Percentiles rank a stretch among this genome's conserved stretches.
Evolutionary conservation across 2,329 filamentous ascomycete species (phyloP).

Genomic region (Diaporthe amygdali): DNA sequence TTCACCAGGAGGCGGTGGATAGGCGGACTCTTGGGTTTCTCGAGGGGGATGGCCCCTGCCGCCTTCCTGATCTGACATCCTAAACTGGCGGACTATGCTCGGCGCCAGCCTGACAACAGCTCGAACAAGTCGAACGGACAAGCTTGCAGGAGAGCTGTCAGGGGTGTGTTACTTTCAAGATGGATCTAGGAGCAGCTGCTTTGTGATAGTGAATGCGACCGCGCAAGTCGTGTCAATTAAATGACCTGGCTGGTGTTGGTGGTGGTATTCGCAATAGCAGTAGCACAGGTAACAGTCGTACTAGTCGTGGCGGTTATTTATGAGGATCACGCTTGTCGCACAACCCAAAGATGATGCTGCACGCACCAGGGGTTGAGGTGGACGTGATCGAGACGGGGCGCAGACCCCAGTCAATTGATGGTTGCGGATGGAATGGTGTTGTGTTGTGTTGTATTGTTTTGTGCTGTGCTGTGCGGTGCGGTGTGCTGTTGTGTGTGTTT

Average conservation of each 20-base stretch:
- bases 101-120: conserved; percentile 33
- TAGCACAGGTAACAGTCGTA: neutral
- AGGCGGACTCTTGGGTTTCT: conserved; percentile 45
- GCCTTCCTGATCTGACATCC: conserved; percentile 45
- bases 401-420: conserved; percentile 1
- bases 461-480: neutral
- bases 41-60: conserved; percentile 39
- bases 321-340: neutral
- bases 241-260: neutral
- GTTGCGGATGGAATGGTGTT: neutral
- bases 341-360: neutral
- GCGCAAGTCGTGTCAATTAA: neutral
- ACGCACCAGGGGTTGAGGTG: conserved; percentile 1
- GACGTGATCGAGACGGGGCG: neutral
- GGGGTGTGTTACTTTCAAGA: neutral
- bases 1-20: conserved; percentile 47
- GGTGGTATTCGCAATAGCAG: neutral
- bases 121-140: neutral
- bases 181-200: neutral
- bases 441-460: neutral
- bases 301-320: neutral
- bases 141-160: neutral
- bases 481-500: neutral
- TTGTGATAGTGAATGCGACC: neutral
- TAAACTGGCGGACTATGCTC: conserved; percentile 33